Evolutionary conservation across 2,329 filamentous ascomycete species (phyloP).

Genomic region (Pseudogymnoascus sp.): DNA sequence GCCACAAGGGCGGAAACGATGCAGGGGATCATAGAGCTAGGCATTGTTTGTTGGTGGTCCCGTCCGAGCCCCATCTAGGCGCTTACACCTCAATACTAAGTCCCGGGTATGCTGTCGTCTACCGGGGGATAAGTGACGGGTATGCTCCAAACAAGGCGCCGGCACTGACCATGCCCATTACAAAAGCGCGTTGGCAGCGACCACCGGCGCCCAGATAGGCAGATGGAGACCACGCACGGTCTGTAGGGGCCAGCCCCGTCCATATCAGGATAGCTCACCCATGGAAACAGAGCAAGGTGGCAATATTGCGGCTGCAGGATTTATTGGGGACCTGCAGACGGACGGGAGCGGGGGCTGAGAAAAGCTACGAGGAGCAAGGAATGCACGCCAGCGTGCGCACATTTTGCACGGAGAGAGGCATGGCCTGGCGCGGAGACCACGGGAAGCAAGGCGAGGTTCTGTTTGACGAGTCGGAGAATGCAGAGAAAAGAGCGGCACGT

Average conservation of each 20-base stretch:
- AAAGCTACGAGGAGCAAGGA: not conserved
- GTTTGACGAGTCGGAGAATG: not conserved
- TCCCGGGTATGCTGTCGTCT: not conserved
- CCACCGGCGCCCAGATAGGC: not conserved
- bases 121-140: not conserved
- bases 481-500: not conserved
- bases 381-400: not conserved
- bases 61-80: not conserved
- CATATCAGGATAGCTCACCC: not conserved
- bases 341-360: not conserved
- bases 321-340: slow-evolving; percentile 7
- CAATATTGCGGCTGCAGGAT: not conserved
- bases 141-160: not conserved
- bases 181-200: not conserved
- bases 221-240: not conserved
- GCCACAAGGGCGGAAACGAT: not conserved
- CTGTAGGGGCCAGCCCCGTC: not conserved
- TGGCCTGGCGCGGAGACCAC: not conserved
- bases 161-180: not conserved
- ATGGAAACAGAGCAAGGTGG: not conserved
- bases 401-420: not conserved
- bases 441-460: not conserved
- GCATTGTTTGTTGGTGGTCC: not conserved
- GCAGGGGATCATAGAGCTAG: not conserved
- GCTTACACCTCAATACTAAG: not conserved